These are phyloP conservation scores for Paradendryphiella salina DNA, from an alignment of 2,329 filamentous ascomycete genomes.

Conservation along the genomic window DNA sequence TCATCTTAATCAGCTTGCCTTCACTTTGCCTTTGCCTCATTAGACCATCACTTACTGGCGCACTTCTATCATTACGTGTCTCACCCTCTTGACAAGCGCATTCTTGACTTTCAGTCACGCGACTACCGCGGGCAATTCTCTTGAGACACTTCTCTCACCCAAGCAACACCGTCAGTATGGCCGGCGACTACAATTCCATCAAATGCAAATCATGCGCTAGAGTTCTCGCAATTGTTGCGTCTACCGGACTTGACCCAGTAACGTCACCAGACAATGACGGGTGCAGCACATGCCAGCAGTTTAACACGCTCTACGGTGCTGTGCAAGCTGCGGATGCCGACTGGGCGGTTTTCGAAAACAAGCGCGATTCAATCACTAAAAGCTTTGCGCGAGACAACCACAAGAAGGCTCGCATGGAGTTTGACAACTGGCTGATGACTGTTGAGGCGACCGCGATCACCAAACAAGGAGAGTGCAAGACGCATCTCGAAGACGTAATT, in stretches of 20 bases:
- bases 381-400: slow-evolving; percentile 18
- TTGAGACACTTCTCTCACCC: neutral
- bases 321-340: slow-evolving; percentile 18
- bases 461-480: slow-evolving; percentile 1
- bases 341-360: slow-evolving; percentile 15
- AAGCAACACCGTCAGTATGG: neutral
- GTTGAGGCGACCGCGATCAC: slow-evolving; percentile 18
- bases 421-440: slow-evolving; percentile 34
- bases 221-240: slow-evolving; percentile 15
- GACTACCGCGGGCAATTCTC: neutral
- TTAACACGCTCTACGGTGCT: slow-evolving; percentile 19
- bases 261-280: slow-evolving; percentile 2
- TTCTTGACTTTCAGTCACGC: neutral
- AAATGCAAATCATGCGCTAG: slow-evolving; percentile 12
- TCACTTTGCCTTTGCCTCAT: neutral
- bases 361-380: slow-evolving; percentile 20
- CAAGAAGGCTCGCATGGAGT: slow-evolving; percentile 21
- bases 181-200: neutral
- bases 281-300: slow-evolving; percentile 26
- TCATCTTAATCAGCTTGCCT: slow-evolving; percentile 1
- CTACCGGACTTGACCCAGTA: slow-evolving; percentile 14
- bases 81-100: neutral
- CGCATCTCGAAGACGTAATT: neutral
- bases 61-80: neutral
- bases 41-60: neutral